Evolutionary conservation across 2,329 filamentous ascomycete species (phyloP).

Genomic region (Penicillium crustosum): DNA sequence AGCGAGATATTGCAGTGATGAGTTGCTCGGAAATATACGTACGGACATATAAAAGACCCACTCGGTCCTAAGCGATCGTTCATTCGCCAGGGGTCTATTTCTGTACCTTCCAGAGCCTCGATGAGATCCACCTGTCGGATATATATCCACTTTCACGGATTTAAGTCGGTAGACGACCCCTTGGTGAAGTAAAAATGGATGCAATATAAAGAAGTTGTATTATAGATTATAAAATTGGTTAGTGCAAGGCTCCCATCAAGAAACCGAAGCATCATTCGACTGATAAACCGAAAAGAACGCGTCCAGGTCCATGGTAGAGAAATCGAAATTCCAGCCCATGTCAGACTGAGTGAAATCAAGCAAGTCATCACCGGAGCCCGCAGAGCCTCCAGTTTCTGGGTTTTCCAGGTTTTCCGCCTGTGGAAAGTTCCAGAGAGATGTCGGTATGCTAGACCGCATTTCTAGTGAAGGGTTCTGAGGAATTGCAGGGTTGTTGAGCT

Average conservation of each 20-base stretch:
- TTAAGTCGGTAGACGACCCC: background rate
- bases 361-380: constrained; percentile 33
- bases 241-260: background rate
- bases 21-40: background rate
- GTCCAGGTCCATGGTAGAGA: constrained; percentile 43
- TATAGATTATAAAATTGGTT: background rate
- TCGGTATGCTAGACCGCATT: constrained; percentile 13
- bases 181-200: background rate
- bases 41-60: background rate
- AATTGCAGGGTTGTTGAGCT: background rate
- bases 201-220: background rate
- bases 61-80: background rate
- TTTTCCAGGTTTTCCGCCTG: constrained; percentile 22
- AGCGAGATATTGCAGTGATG: background rate
- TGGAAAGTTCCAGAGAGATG: constrained; percentile 26
- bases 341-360: constrained; percentile 40
- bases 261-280: constrained; percentile 14
- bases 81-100: background rate
- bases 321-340: constrained; percentile 43
- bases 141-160: background rate
- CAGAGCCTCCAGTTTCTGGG: constrained; percentile 24
- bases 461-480: background rate
- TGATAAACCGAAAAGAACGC: constrained; percentile 40
- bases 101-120: background rate
- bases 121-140: background rate